Base-by-base conservation (phyloP, 1,139 yeast genomes). In the Meyerozyma athensensis region DNA sequence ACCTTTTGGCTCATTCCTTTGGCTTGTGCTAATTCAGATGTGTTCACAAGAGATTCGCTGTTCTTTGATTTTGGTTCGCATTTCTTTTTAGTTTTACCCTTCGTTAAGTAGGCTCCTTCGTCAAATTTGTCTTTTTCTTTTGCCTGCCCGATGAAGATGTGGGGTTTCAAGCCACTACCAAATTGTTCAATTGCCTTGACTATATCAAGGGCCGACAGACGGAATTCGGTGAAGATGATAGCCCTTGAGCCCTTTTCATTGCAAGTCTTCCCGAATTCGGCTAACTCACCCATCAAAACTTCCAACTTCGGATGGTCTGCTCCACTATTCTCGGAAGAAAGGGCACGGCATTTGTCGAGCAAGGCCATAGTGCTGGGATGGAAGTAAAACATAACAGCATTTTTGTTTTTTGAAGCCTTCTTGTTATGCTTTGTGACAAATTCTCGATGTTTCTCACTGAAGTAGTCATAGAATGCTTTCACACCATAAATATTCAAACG, bases 171-270 rank as follows among this genome's bases (percentile, higher is more conserved):
- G 4, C 53, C 47, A 3, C 43, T 34, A 5, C 49, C 50, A 6
- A 45, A 43, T 1, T 47, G 41, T 44, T 80, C 86, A 24, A 92
- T 68, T 3, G 79, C 73, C 41, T 78, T 76, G 1, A 86, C 87
- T 37, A 94, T 83, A 45, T 89, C 97, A 26, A 86, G 65, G 0
- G 97, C 97, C 4, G 96, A 83, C 44, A 86, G 95, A 52, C 99
- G 73, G 44, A 78, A 76, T 53, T 89, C 96, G 0, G 96, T 86
- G 54, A 92, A 92, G 0, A 92, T 72, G 36, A 92, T 92, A 2
- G 83, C 95, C 45, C 86, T 74, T 1, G 96, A 85, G 36, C 73
- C 70, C 5, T 54, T 33, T 3, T 37, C 19, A 9, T 58, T 53
- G 14, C 56, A 54, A 8, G 60, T 54, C 4, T 59, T 52, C 41